Conservation (phyloP, 1,284 basidiomycete genomes). For the Macrocybe sp. region DNA sequence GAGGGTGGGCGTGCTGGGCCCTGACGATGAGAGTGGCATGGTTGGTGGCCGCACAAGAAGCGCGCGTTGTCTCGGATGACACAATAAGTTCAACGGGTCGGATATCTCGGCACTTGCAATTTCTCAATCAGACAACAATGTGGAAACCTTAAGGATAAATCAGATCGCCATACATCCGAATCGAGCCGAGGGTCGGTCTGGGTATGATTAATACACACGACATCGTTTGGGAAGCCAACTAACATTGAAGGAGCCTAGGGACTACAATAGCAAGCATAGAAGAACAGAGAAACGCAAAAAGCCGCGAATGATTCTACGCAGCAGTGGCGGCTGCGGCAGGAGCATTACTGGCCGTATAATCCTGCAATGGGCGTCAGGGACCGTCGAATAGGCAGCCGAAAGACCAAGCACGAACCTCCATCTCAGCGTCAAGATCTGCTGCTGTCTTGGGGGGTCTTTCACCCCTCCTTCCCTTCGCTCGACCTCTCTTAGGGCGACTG, state of each 20-base stretch:
- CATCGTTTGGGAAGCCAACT: too few species aligned
- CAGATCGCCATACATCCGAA: too few species aligned
- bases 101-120: too few species aligned
- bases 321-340: slow-evolving; percentile 33
- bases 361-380: slow-evolving; percentile 32
- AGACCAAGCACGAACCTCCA: slow-evolving; percentile 56
- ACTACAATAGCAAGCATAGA: slow-evolving; percentile 8
- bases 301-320: slow-evolving; percentile 10
- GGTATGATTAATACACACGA: too few species aligned
- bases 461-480: slow-evolving; percentile 54
- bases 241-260: not conserved
- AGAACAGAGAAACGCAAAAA: slow-evolving; percentile 7
- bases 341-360: slow-evolving; percentile 62
- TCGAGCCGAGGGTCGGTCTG: too few species aligned
- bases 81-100: too few species aligned
- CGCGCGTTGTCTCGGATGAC: too few species aligned
- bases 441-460: slow-evolving; percentile 64
- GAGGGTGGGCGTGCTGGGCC: slow-evolving; percentile 21
- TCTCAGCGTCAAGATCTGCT: slow-evolving; percentile 78
- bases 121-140: too few species aligned
- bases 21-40: too few species aligned
- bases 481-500: slow-evolving; percentile 38
- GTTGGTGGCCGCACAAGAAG: too few species aligned
- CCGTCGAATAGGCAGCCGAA: not conserved
- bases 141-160: too few species aligned